phyloP scores from a whole-genome alignment of 1,284 basidiomycete genomes.

The Cryptococcus sp. region DNA sequence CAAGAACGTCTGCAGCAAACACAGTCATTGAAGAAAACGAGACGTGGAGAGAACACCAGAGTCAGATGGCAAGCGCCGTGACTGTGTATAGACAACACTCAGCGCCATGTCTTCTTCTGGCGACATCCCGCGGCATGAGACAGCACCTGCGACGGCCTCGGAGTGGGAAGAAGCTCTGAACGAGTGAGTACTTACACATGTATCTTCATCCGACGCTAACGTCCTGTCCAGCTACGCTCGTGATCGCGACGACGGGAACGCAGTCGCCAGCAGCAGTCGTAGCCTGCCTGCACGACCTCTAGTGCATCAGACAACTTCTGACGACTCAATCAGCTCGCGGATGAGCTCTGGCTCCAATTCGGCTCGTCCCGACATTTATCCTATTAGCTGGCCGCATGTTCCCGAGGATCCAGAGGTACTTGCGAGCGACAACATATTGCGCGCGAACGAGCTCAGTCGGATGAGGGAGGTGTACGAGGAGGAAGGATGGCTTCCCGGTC shows the following conservation, averaged over 20 bases:
- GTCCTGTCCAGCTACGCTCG: neutral
- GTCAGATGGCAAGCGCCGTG: no score
- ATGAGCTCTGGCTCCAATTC: neutral
- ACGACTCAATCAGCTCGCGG: constrained; percentile 5
- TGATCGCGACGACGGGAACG: neutral
- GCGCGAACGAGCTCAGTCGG: constrained; percentile 2
- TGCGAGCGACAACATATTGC: no score
- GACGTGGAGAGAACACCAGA: no score
- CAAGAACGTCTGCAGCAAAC: no score
- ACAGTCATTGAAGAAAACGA: no score
- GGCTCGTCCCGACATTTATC: neutral
- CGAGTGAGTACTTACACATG: neutral
- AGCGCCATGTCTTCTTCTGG: neutral
- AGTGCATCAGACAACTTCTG: constrained; percentile 13
- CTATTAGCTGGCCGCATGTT: neutral
- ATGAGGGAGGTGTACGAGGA: constrained; percentile 31
- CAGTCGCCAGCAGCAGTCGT: neutral
- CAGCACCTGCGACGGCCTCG: constrained; percentile 2
- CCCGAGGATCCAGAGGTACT: neutral
- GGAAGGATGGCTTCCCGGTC: constrained; percentile 41
- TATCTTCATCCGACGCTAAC: neutral
- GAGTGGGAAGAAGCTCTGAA: constrained; percentile 11
- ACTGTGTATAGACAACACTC: no score
- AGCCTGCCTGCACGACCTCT: constrained; percentile 2
- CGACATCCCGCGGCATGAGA: constrained; percentile 1